Base-by-base conservation (phyloP, 768 basidiomycete species). In the Clitopilus passeckerianus region DNA sequence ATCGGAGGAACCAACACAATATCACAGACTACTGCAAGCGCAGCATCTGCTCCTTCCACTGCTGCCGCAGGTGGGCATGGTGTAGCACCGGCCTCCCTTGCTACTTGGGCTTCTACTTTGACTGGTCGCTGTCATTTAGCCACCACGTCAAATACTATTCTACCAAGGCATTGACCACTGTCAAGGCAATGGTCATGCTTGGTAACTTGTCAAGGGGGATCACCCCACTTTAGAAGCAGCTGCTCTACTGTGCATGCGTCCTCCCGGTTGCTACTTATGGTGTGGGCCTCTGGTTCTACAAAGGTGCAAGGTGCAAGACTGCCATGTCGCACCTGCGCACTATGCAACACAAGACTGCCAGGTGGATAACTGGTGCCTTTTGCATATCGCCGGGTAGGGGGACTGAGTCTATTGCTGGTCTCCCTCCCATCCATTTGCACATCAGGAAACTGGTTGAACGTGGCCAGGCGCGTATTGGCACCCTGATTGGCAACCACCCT, bases 171-270 rank as follows among this genome's bases (percentile, higher is more conserved):
- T 12, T 50, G 5, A 50, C 46, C 12, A 50, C 46, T 18, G 46
- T 50, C 6, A 50, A 50, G 20, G 46, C 46, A 10, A 57, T 57
- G 56, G 27, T 57, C 7, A 57, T 57, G 56, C 56, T 57, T 22
- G 56, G 56, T 30, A 57, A 57, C 43, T 41, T n/a, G 1, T 1
- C 41, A 2, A 37, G 56, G 27, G 56, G 56, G 6, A 22, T 57
- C 1, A 22, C 56, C 10, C 56, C 56, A 7, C 27, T 23, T 1
- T n/a, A 57, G 18, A 57, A 57, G 18, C 41, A 35, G 5, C 56
- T 57, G 6, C 35, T 57, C n/a, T 57, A 57, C 41, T 6, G 56
- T 6, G n/a, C 57, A 6, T 58, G 57, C 27, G 52, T 53, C 14
- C 8, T 52, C n/a, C 57, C 57, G 5, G 12, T 58, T 1, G 43